These are phyloP conservation scores for Elaeagnus macrophylla DNA, from an alignment of 306 rosid genomes.

Conservation along the genomic window DNA sequence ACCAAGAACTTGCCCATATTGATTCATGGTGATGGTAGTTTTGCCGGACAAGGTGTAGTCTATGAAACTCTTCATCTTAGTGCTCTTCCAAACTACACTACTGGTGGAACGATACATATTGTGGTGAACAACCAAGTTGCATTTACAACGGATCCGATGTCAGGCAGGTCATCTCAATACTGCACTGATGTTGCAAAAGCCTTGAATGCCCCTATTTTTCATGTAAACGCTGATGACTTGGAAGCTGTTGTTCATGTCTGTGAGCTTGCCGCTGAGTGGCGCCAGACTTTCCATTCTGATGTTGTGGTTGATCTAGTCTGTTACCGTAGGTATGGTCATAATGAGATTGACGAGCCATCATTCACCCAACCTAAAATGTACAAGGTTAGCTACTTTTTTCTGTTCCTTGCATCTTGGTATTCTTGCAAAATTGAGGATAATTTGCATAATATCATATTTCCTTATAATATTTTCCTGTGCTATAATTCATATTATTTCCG, in stretches of 20 bases:
- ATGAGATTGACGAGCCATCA: conserved; percentile 95
- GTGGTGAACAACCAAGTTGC: conserved; percentile 95
- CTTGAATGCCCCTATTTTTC: conserved; percentile 79
- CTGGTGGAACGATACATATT: conserved; percentile 93
- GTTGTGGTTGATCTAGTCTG: conserved; percentile 95
- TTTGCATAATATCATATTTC: too few relatives aligned
- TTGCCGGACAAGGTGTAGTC: conserved; percentile 98
- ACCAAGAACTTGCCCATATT: conserved; percentile 75
- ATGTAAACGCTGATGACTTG: conserved; percentile 87
- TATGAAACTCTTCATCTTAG: conserved; percentile 92
- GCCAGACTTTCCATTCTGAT: conserved; percentile 94
- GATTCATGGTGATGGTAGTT: conserved; percentile 97
- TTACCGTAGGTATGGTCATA: conserved; percentile 92
- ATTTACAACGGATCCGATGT: conserved; percentile 79
- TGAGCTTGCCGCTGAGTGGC: conserved; percentile 99
- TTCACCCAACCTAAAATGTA: conserved; percentile 98
- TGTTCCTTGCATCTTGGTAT: conserved; percentile 8
- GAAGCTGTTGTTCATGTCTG: conserved; percentile 95
- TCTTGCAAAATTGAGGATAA: conserved; percentile 3
- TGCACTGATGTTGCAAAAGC: conserved; percentile 98
- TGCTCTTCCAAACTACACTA: conserved; percentile 88
- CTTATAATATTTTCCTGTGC: not conserved
- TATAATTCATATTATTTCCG: not conserved
- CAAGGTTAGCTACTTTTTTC: conserved; percentile 46
- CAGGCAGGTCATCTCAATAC: conserved; percentile 88